These are phyloP conservation scores for Phytophthora syringae DNA, from an alignment of 352 stramenopile genomes.

Conservation along the genomic window DNA sequence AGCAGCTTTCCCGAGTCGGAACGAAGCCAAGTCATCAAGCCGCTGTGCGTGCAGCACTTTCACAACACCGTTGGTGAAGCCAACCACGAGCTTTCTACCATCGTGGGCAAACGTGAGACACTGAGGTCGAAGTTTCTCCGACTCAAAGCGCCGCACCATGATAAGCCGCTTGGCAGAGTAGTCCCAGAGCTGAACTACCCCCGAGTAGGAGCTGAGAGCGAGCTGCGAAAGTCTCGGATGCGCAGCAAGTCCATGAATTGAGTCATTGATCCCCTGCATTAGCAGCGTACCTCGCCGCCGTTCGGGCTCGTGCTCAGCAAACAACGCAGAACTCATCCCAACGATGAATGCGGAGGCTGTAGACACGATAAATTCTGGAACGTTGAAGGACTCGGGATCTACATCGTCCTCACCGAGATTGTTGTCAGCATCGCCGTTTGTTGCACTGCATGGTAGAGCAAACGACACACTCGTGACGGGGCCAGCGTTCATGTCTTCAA, in stretches of 20 bases:
- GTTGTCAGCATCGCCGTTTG: slow-evolving; percentile 30
- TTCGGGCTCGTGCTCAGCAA: slow-evolving; percentile 88
- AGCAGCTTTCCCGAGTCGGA: slow-evolving; percentile 68
- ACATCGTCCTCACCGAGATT: slow-evolving; percentile 20
- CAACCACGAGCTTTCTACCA: slow-evolving; percentile 83
- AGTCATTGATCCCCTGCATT: slow-evolving; percentile 91
- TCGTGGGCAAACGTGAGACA: slow-evolving; percentile 83
- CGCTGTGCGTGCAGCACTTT: slow-evolving; percentile 82
- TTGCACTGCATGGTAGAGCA: slow-evolving; percentile 28
- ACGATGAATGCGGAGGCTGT: slow-evolving; percentile 90
- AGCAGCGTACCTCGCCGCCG: slow-evolving; percentile 89
- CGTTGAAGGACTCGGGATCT: slow-evolving; percentile 61
- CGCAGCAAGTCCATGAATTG: slow-evolving; percentile 80
- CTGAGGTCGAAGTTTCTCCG: slow-evolving; percentile 68
- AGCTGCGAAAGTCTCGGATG: slow-evolving; percentile 82
- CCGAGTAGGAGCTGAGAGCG: slow-evolving; percentile 82
- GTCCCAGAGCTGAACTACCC: slow-evolving; percentile 92
- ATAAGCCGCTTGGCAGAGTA: slow-evolving; percentile 84
- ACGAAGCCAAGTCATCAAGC: slow-evolving; percentile 80
- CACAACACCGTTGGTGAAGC: slow-evolving; percentile 87
- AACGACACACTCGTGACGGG: slow-evolving; percentile 92
- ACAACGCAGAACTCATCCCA: slow-evolving; percentile 75
- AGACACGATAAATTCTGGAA: slow-evolving; percentile 93
- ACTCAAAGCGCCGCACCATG: slow-evolving; percentile 82
- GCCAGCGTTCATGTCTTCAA: slow-evolving; percentile 93